Base-by-base conservation (phyloP, 768 basidiomycete genomes). In the Boletus tomentosulus region DNA sequence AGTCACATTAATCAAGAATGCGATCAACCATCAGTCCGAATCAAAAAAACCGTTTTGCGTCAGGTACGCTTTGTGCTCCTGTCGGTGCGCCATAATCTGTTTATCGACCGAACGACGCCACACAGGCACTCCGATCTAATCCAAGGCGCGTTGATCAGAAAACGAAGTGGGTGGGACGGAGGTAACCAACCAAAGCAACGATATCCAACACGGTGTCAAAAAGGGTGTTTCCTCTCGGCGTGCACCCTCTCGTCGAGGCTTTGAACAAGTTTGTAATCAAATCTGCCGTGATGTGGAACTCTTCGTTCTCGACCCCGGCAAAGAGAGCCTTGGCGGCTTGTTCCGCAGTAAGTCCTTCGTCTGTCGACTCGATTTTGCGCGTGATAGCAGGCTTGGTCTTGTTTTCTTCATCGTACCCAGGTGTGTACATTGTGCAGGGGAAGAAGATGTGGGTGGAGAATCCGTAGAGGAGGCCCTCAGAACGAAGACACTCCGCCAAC, bases 381-480 rank as follows among this genome's bases (percentile, higher is more conserved):
- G 83, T 83, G 54, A 96, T 78, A 28, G 75, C 76, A 0, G 92
- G 94, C 62, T 96, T 96, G 8, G 76, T 78, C 62, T 77, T 79
- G 66, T 89, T 84, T 66, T 95, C 93, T 53, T 81, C 77, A 16
- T 86, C 84, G 56, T 76, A 88, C 0, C 92, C 91, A 0, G 90
- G 86, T 0, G 83, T 83, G 58, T 74, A 80, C 74, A 97, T 95
- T 1, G 90, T 90, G 1, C 79, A 79, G 0, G 94, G 92, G 71
- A 91, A 86, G 72, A 84, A 92, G 42, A 90, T 81, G 58, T 94
- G 91, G 6, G 92, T 80, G 48, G 77, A 74, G 64, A 92, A 88
- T 47, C 78, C 80, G 66, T 95, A 92, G 7, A 94, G 74, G 57
- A 84, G 72, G 46, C 92, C 73, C 64, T 96, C 94, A 25, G 83